Evolutionary conservation across 768 basidiomycete species (phyloP), one percentile per base, ranked within the genome.

Genomic region (Psilocybe tampanensis): DNA sequence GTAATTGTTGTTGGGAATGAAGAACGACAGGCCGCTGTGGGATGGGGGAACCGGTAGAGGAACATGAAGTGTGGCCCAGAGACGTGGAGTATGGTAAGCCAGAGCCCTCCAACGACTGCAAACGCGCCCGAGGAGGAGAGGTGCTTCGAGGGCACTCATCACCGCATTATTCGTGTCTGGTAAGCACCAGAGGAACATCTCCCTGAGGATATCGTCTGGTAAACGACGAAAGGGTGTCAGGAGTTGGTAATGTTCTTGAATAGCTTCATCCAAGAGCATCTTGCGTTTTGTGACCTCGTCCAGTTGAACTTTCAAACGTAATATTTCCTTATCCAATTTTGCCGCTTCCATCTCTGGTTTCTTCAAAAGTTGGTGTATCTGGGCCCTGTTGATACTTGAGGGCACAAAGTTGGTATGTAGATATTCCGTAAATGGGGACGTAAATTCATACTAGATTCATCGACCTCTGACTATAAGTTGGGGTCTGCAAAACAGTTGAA

Each of bases 101-200:
- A 64, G 18, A 21, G 52, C n/a, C 41, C 63, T 52, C 63, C 63
- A 64, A 4, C 60, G 54, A 44, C 63, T 56, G 47, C 60, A 64
- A 8, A 64, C 55, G 17, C 54, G 56, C 5, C 60, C 63, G 1
- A 64, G 56, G 2, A 64, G 17, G 39, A 64, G 60, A 5, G 57
- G 63, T 2, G 60, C 57, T 21, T 61, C 55, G 1, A 19, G 4
- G 11, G 48, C n/a, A 29, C 54, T 56, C 60, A 64, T 61, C 3
- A 56, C 43, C 6, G 63, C 63, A 48, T 64, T 61, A 42, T 59
- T 54, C 8, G 44, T 52, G 18, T 55, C 55, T 2, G 63, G 63
- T 3, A 64, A 49, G 47, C 58, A 59, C 41, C 52, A 55, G 13
- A 43, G 18, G 47, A 64, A 64, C 33, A 64, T 59, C 33, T 64